Evolutionary conservation across 2,329 filamentous ascomycete species (phyloP).

Genomic region (Scedosporium aurantiacum): DNA sequence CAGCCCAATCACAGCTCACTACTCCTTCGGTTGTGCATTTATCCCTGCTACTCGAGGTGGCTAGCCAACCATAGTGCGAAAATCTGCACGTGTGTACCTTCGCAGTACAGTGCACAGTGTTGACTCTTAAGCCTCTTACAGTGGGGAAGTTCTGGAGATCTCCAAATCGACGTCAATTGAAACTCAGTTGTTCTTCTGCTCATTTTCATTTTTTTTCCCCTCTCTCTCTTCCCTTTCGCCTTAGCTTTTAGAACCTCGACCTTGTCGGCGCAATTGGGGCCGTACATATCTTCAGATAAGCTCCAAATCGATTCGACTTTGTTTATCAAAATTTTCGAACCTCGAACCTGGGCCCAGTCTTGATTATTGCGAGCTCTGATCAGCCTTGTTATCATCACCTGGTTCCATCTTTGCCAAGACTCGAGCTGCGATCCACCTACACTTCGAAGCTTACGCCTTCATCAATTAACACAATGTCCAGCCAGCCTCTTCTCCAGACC

Average conservation of each 20-base stretch:
- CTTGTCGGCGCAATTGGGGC: not conserved
- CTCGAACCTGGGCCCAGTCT: not conserved
- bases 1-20: not conserved
- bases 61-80: not conserved
- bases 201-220: slow-evolving; percentile 15
- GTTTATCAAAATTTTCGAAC: not conserved
- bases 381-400: not conserved
- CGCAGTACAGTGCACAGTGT: not conserved
- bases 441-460: not conserved
- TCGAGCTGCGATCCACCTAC: not conserved
- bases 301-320: not conserved
- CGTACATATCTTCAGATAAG: not conserved
- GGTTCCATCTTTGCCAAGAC: not conserved
- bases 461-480: slow-evolving; percentile 59
- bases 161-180: not conserved
- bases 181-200: slow-evolving; percentile 7
- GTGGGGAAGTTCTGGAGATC: not conserved
- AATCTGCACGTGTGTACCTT: not conserved
- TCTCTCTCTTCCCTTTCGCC: not conserved
- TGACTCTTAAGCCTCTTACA: not conserved
- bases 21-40: not conserved
- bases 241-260: not conserved
- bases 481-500: slow-evolving; percentile 89
- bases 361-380: not conserved
- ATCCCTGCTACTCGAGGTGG: not conserved